Percentiles rank a stretch among this genome's conserved stretches.
These are phyloP conservation scores for Tanacetum coccineum DNA, from an alignment of 129 eudicot species.

Conservation along the genomic window DNA sequence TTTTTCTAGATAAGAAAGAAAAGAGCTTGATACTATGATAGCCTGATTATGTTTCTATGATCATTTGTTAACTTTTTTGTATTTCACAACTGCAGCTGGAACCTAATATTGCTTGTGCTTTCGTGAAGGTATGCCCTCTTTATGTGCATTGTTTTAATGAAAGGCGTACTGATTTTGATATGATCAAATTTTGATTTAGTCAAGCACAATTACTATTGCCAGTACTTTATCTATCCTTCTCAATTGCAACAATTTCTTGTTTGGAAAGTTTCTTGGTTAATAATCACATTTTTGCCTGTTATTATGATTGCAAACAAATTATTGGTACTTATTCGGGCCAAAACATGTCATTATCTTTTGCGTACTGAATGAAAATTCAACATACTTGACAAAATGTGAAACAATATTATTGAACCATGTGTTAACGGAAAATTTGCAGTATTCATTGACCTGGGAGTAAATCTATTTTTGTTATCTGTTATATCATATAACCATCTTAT, in stretches of 20 bases:
- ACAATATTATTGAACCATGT: not conserved
- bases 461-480: conserved; percentile 5
- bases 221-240: conserved; percentile 2
- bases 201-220: conserved; percentile 9
- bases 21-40: not conserved
- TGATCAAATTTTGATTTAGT: not conserved
- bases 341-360: not conserved
- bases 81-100: conserved; percentile 66
- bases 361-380: not conserved
- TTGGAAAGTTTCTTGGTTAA: not conserved
- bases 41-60: conserved; percentile 1
- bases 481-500: conserved; percentile 9
- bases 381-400: not conserved
- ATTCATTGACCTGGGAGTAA: not conserved
- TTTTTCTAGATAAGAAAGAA: not conserved
- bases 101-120: conserved; percentile 78
- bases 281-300: not conserved
- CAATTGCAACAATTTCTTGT: conserved; percentile 1
- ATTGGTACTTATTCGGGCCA: not conserved
- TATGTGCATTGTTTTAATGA: not conserved
- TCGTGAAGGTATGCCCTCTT: conserved; percentile 63
- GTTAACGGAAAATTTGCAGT: conserved; percentile 13
- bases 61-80: conserved; percentile 23
- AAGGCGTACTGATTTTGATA: not conserved
- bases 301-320: conserved; percentile 2